Evolutionary conservation across 345 rosid species (phyloP).

Genomic region (Heritiera fomes): DNA sequence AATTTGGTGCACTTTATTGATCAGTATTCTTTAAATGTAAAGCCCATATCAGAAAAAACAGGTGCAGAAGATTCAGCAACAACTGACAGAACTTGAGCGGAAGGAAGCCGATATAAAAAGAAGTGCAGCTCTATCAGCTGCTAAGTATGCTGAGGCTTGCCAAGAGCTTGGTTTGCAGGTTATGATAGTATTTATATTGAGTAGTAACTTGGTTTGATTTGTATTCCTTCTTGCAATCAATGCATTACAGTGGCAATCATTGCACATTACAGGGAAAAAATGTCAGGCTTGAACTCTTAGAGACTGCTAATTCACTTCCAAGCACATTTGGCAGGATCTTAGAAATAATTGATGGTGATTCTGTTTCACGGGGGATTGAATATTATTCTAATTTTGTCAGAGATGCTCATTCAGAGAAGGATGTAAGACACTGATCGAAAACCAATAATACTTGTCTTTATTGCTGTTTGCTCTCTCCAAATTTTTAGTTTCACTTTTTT

Average conservation of each 20-base stretch:
- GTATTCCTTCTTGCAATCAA: constrained; percentile 13
- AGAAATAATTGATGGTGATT: constrained; percentile 73
- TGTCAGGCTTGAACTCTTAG: constrained; percentile 87
- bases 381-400: constrained; percentile 79
- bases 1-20: constrained; percentile 14
- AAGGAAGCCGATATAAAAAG: constrained; percentile 91
- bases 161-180: constrained; percentile 98
- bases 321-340: constrained; percentile 67
- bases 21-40: constrained; percentile 26
- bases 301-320: constrained; percentile 89
- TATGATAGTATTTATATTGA: constrained; percentile 5
- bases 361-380: constrained; percentile 66
- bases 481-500: not conserved
- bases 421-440: constrained; percentile 49
- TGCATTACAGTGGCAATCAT: constrained; percentile 10
- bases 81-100: constrained; percentile 84
- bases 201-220: constrained; percentile 24
- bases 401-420: constrained; percentile 84
- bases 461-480: not conserved
- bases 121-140: constrained; percentile 74
- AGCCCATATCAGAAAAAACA: constrained; percentile 95
- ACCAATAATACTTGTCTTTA: constrained; percentile 12
- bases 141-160: constrained; percentile 86
- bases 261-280: constrained; percentile 65
- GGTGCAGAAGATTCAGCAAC: constrained; percentile 94